Conservation (phyloP, 495 filamentous ascomycete genomes). For the Echria macrotheca region DNA sequence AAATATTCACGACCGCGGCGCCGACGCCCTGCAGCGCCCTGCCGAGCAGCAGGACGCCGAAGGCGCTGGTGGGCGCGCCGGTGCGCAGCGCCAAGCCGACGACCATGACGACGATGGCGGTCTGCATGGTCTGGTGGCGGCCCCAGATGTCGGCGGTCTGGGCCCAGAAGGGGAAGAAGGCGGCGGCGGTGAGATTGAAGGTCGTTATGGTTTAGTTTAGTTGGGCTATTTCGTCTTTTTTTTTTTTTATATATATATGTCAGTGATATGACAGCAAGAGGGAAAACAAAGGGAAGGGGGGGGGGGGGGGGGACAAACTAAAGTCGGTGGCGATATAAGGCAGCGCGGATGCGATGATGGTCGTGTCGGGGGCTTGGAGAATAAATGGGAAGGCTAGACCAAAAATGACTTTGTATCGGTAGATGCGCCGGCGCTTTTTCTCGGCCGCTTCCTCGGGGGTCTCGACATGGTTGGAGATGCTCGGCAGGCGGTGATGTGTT, state of each 20-base stretch:
- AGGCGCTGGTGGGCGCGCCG: constrained; percentile 43
- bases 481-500: no score
- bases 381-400: constrained; percentile 49
- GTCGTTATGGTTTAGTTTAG: constrained; percentile 60
- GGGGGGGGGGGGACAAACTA: constrained; percentile 29
- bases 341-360: constrained; percentile 55
- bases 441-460: constrained; percentile 13
- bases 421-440: constrained; percentile 19
- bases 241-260: no score
- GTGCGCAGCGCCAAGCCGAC: constrained; percentile 30
- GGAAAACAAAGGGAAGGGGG: not conserved
- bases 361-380: constrained; percentile 50
- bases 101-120: constrained; percentile 13
- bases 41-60: constrained; percentile 51
- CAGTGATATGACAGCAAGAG: not conserved
- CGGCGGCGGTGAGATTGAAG: constrained; percentile 55
- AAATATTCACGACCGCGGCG: constrained; percentile 48
- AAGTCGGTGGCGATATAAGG: constrained; percentile 57
- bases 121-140: constrained; percentile 25
- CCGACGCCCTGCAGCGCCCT: constrained; percentile 53
- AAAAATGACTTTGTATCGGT: constrained; percentile 50
- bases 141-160: constrained; percentile 58
- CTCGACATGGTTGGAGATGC: no score
- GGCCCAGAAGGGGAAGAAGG: constrained; percentile 56
- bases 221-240: constrained; percentile 45